Conservation (phyloP, 768 basidiomycete species). For the Trametes sanguinea region DNA sequence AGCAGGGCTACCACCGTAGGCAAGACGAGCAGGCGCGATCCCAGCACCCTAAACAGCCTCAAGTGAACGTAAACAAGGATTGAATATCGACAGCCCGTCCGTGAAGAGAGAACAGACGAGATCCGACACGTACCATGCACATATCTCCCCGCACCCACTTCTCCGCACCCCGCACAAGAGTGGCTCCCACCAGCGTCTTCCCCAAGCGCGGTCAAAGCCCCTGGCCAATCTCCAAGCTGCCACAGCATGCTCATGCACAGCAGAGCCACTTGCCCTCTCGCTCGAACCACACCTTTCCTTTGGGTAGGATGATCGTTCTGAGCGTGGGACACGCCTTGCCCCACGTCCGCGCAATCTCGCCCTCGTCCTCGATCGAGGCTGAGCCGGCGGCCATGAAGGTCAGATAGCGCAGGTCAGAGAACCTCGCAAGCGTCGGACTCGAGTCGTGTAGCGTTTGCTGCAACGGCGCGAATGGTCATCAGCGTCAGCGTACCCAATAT, state of each 20-base stretch:
- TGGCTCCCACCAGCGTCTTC: too few species aligned
- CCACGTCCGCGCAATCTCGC: constrained; percentile 56
- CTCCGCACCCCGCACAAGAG: too few species aligned
- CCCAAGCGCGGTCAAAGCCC: too few species aligned
- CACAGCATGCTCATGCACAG: constrained; percentile 10
- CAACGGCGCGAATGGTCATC: not conserved
- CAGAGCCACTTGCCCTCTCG: constrained; percentile 27
- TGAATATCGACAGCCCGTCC: too few species aligned
- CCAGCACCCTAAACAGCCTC: not conserved
- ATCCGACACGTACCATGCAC: too few species aligned
- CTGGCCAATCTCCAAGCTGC: too few species aligned
- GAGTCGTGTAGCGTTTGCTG: constrained; percentile 48
- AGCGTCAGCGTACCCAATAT: not conserved
- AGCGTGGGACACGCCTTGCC: constrained; percentile 59
- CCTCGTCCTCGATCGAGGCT: constrained; percentile 42
- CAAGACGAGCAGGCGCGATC: too few species aligned
- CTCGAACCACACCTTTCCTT: constrained; percentile 62
- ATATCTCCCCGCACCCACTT: too few species aligned
- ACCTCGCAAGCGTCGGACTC: constrained; percentile 42
- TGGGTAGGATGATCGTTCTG: constrained; percentile 63
- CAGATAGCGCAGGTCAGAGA: constrained; percentile 47
- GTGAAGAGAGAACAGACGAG: too few species aligned
- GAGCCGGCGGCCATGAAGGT: constrained; percentile 57
- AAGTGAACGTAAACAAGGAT: not conserved
- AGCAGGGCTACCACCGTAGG: too few species aligned